Base-by-base conservation (phyloP, 1,284 basidiomycete genomes). In the Cystobasidium sp. region DNA sequence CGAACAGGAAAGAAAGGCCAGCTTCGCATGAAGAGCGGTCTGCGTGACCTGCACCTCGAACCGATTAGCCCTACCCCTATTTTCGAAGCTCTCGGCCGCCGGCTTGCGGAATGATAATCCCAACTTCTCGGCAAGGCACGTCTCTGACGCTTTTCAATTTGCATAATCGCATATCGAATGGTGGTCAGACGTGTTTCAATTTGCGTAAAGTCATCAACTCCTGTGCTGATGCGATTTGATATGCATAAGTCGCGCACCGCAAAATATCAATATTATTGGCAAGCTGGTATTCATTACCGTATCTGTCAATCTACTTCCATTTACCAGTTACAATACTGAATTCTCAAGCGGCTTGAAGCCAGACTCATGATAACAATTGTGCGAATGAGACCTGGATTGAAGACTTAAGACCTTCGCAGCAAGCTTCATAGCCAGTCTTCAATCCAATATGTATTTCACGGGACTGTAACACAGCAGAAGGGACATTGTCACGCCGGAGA, bases 121-220 rank as follows among this genome's bases (percentile, higher is more conserved):
- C 22, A 31, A 49, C 61, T 31, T 43, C 14, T 43, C 51, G 51
- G 62, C 62, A 65, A 65, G 62, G 16, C 61, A 24, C 18, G 37
- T n/a, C 24, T 44, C 61, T 65, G 47, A 65, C 46, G 44, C 46
- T 65, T 53, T 65, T 51, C 51, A 4, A 53, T 65, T 43, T 59
- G 56, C 56, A 59, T 59, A 59, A 59, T 31, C 39, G 56, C 18
- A n/a, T 59, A 14, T 6, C 14, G 8, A 31, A 31, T 31, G 31
- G 31, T 31, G 31, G 31, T 31, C 31, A 31, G 31, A 59, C 56
- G 56, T 9, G 56, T 41, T 41, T 59, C 14, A 24, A 12, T n/a
- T 59, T 59, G 56, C 56, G 18, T 59, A 59, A 59, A 59, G 18
- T 41, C 12, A 12, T 56, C 24, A 12, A 18, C 18, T 4, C 10